Base-by-base conservation (phyloP, 2,329 filamentous ascomycete genomes). In the Colletotrichum sojae region DNA sequence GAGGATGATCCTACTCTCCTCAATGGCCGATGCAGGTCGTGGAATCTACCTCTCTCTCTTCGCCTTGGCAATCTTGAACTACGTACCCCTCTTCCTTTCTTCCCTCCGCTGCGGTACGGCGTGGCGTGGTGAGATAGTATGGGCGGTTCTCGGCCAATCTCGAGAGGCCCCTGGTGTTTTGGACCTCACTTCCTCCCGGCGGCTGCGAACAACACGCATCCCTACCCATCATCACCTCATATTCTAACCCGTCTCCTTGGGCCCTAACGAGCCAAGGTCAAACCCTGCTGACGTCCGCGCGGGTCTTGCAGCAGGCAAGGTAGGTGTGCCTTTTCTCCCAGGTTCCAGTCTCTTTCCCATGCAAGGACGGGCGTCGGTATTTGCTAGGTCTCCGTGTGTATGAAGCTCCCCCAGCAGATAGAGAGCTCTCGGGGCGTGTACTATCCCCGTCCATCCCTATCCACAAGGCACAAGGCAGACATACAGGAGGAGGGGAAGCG, bases 181-280 rank as follows among this genome's bases (percentile, higher is more conserved):
- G 55, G 58, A 69, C 60, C 56, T 60, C 22, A 25, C 22, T 25
- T 36, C 31, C 31, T 36, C 31, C 49, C 63, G 55, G 66, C 66
- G 55, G 62, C 62, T 67, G 67, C 67, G 67, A 66, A 25, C 22
- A 55, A 39, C 43, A 43, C 31, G 31, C 56, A 61, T 53, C 31
- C 22, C 22, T 25, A 25, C 22, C 45, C 39, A 61, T 62, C 27
- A 31, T 69, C 67, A 69, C n/a, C 67, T 36, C 55, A 69, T 61
- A 61, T 67, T 36, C 62, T 67, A 61, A 69, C 67, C 67, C 67
- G 22, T 67, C 55, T 61, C 67, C 55, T 56, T 61, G 67, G 67
- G 67, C 49, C 62, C 67, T 69, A 61, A 40, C 12, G 54, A 56
- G 45, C 36, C 67, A 60, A 61, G 67, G 67, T 31, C 63, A 67